Evolutionary conservation across 2,329 filamentous ascomycete genomes (phyloP), one percentile per base, ranked within the genome.

Genomic region (Colletotrichum lentis): DNA sequence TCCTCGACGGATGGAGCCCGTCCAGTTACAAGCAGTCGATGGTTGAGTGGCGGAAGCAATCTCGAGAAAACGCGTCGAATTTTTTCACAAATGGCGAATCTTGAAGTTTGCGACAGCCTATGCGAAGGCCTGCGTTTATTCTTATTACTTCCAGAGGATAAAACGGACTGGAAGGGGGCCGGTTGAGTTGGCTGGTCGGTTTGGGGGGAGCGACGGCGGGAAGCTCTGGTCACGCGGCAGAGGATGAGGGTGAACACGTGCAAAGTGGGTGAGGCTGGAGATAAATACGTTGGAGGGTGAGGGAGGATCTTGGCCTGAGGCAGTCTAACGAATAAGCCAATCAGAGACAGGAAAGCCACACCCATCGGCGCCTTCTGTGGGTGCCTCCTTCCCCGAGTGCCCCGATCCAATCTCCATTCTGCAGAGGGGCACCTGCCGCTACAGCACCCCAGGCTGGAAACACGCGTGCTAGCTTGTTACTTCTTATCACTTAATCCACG

Each of bases 161-260:
- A 52, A 31, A 54, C 22, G 44, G 50, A 24, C 27, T 47, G 47
- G 22, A 43, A 57, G 24, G 57, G 56, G 39, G 35, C 50, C 69
- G 39, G 65, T 70, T 57, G 60, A 69, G 61, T 52, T 46, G 65
- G 53, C 56, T 59, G 39, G 56, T 54, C 55, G 69, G 64, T 43
- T 58, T 62, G 16, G 64, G 57, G 53, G 55, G 50, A 60, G 52
- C 59, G 60, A 55, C 66, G 66, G 56, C 66, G 62, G 66, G 66
- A 66, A 69, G 66, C 62, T 69, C 61, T 64, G 76, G 77, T 80
- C 79, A 80, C 78, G 78, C 77, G 78, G 78, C 73, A 72, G 74
- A 72, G 72, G 73, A 77, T 75, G 73, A 75, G 73, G 73, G 73
- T 74, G 74, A 79, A 77, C 78, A 80, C 78, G 78, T 80, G 78